These are phyloP conservation scores for Schwanniomyces etchellsii DNA, from an alignment of 1,139 yeast genomes.

Conservation along the genomic window DNA sequence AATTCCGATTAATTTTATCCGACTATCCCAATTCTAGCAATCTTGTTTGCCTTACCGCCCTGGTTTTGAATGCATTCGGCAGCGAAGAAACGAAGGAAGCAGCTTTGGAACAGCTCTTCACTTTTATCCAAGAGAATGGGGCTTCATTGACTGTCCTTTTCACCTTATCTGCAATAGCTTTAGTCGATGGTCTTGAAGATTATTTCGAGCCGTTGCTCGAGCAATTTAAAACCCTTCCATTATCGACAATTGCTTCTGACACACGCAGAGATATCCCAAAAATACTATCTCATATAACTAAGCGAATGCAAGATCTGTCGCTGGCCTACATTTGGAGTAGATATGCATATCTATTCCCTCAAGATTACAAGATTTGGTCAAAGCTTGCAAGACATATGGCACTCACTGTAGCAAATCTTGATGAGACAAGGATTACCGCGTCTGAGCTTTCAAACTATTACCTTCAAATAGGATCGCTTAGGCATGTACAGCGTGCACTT, in stretches of 20 bases:
- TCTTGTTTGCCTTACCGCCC: constrained; percentile 69
- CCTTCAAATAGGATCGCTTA: constrained; percentile 36
- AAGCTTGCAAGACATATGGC: constrained; percentile 47
- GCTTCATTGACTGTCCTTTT: constrained; percentile 61
- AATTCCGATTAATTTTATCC: constrained; percentile 56
- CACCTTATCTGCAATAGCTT: constrained; percentile 75
- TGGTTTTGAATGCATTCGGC: constrained; percentile 70
- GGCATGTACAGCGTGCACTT: constrained; percentile 56
- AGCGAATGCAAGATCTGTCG: constrained; percentile 16
- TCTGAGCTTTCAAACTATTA: constrained; percentile 49
- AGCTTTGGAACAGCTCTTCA: constrained; percentile 67
- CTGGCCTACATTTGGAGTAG: constrained; percentile 52
- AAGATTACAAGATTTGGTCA: constrained; percentile 64
- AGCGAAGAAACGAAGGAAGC: constrained; percentile 73
- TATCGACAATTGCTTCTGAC: constrained; percentile 46
- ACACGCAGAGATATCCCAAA: constrained; percentile 52
- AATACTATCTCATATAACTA: constrained; percentile 49
- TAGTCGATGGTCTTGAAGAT: constrained; percentile 57
- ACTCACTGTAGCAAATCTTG: constrained; percentile 39
- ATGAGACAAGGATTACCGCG: constrained; percentile 48
- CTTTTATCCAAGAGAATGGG: constrained; percentile 59
- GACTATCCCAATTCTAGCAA: constrained; percentile 44
- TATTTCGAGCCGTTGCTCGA: constrained; percentile 60
- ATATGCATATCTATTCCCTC: constrained; percentile 70
- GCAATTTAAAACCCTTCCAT: constrained; percentile 52